Evolutionary conservation across 768 basidiomycete species (phyloP).

Genomic region (Kwoniella mangroviensis): DNA sequence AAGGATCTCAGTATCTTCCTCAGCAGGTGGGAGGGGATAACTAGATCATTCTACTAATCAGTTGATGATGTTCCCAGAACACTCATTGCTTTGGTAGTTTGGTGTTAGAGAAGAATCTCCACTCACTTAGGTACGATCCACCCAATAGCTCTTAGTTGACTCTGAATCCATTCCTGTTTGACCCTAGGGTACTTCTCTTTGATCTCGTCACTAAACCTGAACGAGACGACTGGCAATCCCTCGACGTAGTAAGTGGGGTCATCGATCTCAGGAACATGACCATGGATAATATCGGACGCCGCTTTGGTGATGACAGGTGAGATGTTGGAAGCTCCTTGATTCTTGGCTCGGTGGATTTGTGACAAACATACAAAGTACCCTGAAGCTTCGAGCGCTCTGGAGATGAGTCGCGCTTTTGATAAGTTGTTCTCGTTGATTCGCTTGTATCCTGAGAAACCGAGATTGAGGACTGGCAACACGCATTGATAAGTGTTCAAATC

Average conservation of each 20-base stretch:
- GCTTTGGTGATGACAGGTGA: constrained; percentile 29
- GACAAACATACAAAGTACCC: constrained; percentile 60
- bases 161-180: constrained; percentile 61
- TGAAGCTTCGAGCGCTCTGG: constrained; percentile 67
- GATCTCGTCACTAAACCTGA: constrained; percentile 66
- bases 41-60: constrained; percentile 21
- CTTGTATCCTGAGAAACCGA: constrained; percentile 66
- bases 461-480: constrained; percentile 60
- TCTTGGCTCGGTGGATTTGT: constrained; percentile 63
- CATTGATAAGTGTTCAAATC: not conserved
- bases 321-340: constrained; percentile 20
- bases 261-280: constrained; percentile 59
- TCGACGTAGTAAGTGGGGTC: constrained; percentile 62
- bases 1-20: constrained; percentile 65
- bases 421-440: constrained; percentile 54
- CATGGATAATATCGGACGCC: constrained; percentile 44
- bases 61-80: not conserved
- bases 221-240: constrained; percentile 65
- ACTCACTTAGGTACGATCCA: constrained; percentile 68
- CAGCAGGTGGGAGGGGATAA: constrained; percentile 65
- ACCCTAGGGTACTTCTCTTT: constrained; percentile 64
- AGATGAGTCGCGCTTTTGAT: constrained; percentile 68
- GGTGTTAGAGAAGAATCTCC: not conserved
- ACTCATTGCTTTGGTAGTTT: no score
- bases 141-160: constrained; percentile 63